Conservation (phyloP, 129 eudicot species). For the Centaurea solstitialis region DNA sequence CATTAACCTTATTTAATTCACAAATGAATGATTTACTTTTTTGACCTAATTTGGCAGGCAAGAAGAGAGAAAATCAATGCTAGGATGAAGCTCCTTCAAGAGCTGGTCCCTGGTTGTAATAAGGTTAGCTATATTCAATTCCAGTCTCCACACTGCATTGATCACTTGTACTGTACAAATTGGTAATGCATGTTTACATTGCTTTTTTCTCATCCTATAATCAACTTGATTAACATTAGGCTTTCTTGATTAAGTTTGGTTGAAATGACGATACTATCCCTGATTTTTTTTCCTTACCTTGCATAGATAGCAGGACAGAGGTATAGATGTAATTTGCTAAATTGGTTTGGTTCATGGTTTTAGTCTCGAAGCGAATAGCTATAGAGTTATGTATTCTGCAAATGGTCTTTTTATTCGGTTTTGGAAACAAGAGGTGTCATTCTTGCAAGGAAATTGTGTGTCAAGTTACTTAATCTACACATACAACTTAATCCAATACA, state of each 20-base stretch:
- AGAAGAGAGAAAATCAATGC: slow-evolving; percentile 99
- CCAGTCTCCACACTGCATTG: background rate
- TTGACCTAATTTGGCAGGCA: slow-evolving; percentile 48
- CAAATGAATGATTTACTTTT: background rate
- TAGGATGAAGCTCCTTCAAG: slow-evolving; percentile 95
- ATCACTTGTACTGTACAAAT: slow-evolving; percentile 31
- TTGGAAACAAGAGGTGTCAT: too few relatives aligned
- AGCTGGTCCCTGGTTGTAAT: slow-evolving; percentile 97
- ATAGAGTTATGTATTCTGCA: too few relatives aligned
- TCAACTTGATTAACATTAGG: background rate
- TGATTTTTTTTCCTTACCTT: background rate
- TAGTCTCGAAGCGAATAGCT: too few relatives aligned
- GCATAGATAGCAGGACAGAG: slow-evolving; percentile 29
- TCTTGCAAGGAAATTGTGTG: too few relatives aligned
- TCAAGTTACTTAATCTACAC: too few relatives aligned
- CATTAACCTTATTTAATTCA: slow-evolving; percentile 12
- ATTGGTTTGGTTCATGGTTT: background rate
- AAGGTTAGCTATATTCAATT: slow-evolving; percentile 55
- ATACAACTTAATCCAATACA: too few relatives aligned
- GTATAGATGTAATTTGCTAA: background rate
- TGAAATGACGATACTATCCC: background rate
- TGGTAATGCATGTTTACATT: slow-evolving; percentile 14
- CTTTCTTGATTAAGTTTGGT: background rate
- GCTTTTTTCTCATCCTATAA: background rate
- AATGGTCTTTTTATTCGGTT: too few relatives aligned